These are phyloP conservation scores for Mrakia gelida DNA, from an alignment of 768 basidiomycete species.

Conservation along the genomic window DNA sequence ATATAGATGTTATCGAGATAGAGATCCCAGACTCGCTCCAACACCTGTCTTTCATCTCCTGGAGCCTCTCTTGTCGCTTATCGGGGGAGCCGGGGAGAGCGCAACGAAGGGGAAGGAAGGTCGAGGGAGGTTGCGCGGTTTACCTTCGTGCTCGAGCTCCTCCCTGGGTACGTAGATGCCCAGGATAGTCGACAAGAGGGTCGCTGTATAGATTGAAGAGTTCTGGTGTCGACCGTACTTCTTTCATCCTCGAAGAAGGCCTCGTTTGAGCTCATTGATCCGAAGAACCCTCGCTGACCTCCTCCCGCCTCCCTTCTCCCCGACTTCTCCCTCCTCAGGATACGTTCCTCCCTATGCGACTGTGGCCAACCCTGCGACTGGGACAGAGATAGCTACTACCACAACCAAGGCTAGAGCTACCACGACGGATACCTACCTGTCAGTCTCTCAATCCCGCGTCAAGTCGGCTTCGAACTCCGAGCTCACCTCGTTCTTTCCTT, in stretches of 20 bases:
- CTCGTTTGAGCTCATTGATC: neutral
- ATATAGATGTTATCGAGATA: neutral
- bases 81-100: too few species aligned
- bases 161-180: too few species aligned
- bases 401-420: neutral
- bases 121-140: too few species aligned
- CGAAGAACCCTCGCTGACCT: neutral
- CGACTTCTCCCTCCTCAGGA: neutral
- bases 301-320: neutral
- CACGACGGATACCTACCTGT: neutral
- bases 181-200: too few species aligned
- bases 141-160: too few species aligned
- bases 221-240: too few species aligned
- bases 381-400: neutral
- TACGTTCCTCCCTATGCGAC: neutral
- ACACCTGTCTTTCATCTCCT: too few species aligned
- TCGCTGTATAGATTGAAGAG: too few species aligned
- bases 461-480: neutral
- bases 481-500: neutral
- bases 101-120: too few species aligned
- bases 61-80: too few species aligned
- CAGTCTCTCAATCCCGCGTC: neutral
- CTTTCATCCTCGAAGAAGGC: neutral
- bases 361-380: neutral
- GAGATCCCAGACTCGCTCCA: too few species aligned